Evolutionary conservation across 345 rosid genomes (phyloP).

Genomic region (Eutrema heterophyllum): DNA sequence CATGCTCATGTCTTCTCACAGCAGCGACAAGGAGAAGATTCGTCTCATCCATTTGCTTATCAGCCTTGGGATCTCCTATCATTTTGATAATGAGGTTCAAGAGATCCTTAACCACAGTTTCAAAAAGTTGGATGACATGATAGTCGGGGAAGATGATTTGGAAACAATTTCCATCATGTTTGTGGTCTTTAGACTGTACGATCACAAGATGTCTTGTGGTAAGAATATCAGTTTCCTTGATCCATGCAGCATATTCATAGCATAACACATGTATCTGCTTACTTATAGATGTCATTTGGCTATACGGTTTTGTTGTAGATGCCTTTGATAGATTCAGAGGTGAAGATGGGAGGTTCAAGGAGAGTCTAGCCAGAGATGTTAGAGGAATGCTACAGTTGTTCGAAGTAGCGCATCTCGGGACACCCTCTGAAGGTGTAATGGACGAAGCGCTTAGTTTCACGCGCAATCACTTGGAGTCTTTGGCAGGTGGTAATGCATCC

Average conservation of each 20-base stretch:
- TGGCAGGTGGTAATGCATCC: background rate
- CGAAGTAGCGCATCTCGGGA: slow-evolving; percentile 1
- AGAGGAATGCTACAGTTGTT: slow-evolving; percentile 10
- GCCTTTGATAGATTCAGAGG: slow-evolving; percentile 10
- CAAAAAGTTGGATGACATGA: background rate
- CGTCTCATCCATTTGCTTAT: slow-evolving; percentile 11
- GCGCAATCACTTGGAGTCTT: background rate
- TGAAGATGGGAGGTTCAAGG: slow-evolving; percentile 13
- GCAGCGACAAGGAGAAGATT: slow-evolving; percentile 3
- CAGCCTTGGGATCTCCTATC: slow-evolving; percentile 8
- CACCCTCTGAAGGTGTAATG: slow-evolving; percentile 13
- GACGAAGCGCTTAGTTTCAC: slow-evolving; percentile 10
- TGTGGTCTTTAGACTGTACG: slow-evolving; percentile 1
- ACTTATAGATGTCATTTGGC: background rate
- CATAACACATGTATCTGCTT: background rate
- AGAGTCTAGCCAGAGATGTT: background rate
- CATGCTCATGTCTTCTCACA: slow-evolving; percentile 7
- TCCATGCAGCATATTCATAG: background rate
- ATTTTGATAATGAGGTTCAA: slow-evolving; percentile 8
- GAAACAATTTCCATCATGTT: slow-evolving; percentile 10
- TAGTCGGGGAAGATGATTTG: slow-evolving; percentile 2
- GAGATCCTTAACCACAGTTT: background rate
- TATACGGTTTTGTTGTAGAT: background rate
- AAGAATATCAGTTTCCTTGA: background rate
- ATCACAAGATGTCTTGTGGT: slow-evolving; percentile 16